Evolutionary conservation across 257 asterid species (phyloP).

Genomic region (Sherardia arvensis): DNA sequence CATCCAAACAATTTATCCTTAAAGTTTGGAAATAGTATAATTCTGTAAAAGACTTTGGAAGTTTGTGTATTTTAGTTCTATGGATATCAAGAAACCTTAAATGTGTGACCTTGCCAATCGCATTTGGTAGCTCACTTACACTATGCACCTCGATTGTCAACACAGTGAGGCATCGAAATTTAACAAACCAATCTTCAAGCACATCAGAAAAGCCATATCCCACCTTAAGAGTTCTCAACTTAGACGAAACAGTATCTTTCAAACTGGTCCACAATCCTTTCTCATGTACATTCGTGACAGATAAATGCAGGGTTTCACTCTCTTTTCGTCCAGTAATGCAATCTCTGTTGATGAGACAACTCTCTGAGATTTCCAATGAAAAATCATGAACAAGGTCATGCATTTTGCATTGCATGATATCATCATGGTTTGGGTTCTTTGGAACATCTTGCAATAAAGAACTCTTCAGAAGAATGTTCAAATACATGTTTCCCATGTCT

Average conservation of each 20-base stretch:
- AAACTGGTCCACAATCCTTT: neutral
- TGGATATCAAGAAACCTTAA: slow-evolving; percentile 11
- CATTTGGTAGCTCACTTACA: slow-evolving; percentile 1
- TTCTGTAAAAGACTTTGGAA: no score
- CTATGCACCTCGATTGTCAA: neutral
- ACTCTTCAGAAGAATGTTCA: slow-evolving; percentile 7
- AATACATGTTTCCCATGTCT: slow-evolving; percentile 8
- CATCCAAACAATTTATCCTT: slow-evolving; percentile 7
- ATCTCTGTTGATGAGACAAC: neutral
- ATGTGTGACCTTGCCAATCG: slow-evolving; percentile 6
- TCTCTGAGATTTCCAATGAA: slow-evolving; percentile 4
- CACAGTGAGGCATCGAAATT: neutral
- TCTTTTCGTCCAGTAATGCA: neutral
- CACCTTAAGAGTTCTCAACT: slow-evolving; percentile 3
- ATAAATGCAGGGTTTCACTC: neutral
- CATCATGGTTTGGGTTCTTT: slow-evolving; percentile 1
- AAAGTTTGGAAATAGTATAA: slow-evolving; percentile 15
- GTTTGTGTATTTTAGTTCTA: neutral
- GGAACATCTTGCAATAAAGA: slow-evolving; percentile 17
- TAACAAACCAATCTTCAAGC: neutral
- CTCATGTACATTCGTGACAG: neutral
- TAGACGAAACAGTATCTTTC: neutral
- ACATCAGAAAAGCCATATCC: neutral
- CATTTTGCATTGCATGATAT: slow-evolving; percentile 12
- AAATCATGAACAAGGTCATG: no score